A percentile compares a stretch with the other conserved stretches of the same genome.
Evolutionary conservation across 2,329 filamentous ascomycete genomes (phyloP).

Genomic region (Basipetospora chlamydospora): DNA sequence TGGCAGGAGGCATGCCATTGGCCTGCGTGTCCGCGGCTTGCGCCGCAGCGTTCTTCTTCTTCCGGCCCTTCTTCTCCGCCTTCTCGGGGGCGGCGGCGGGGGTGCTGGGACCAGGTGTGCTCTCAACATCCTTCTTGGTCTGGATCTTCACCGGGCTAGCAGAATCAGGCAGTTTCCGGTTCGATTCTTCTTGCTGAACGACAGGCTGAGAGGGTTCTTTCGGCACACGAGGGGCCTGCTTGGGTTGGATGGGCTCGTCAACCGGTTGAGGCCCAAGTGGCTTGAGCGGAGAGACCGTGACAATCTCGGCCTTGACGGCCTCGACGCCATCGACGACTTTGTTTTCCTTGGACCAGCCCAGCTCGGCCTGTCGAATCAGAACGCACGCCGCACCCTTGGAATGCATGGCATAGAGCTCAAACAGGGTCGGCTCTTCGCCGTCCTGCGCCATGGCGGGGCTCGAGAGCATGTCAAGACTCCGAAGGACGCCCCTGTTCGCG

Average conservation of each 20-base stretch:
- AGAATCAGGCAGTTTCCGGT: constrained; percentile 1
- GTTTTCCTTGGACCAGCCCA: constrained; percentile 84
- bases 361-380: constrained; percentile 70
- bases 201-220: constrained; percentile 20
- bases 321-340: constrained; percentile 71
- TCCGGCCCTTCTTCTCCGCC: constrained; percentile 44
- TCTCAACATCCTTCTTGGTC: constrained; percentile 32
- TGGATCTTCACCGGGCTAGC: constrained; percentile 13
- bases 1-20: constrained; percentile 20
- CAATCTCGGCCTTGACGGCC: constrained; percentile 57
- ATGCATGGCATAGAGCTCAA: constrained; percentile 95
- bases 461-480: constrained; percentile 79
- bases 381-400: constrained; percentile 91
- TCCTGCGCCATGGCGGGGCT: constrained; percentile 49
- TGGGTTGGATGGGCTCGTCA: constrained; percentile 25
- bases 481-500: constrained; percentile 67
- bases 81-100: constrained; percentile 31
- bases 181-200: constrained; percentile 4
- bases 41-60: constrained; percentile 46
- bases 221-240: constrained; percentile 13
- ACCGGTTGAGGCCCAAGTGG: constrained; percentile 28
- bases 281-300: constrained; percentile 60
- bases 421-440: constrained; percentile 53
- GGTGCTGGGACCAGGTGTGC: constrained; percentile 15
- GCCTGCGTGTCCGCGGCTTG: constrained; percentile 28